Conservation (phyloP, 345 rosid genomes). For the Brassica carinata region DNA sequence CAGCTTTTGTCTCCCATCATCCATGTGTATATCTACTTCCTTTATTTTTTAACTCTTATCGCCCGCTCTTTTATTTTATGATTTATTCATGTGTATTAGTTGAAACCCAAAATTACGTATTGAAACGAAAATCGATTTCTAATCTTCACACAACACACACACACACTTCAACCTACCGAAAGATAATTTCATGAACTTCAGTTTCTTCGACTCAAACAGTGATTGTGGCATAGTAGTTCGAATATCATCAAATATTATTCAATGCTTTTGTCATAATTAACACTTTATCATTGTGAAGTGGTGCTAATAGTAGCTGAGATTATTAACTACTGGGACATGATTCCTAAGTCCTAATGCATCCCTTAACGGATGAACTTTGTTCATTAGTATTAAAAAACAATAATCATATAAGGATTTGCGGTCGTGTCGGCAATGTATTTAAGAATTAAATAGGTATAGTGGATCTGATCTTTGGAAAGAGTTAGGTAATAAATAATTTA, state of each 20-base stretch:
- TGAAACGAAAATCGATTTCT: not conserved
- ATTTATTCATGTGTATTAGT: not conserved
- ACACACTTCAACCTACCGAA: not conserved
- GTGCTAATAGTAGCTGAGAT: not conserved
- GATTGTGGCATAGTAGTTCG: not conserved
- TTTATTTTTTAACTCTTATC: not conserved
- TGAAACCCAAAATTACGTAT: not conserved
- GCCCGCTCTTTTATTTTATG: not conserved
- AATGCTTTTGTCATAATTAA: not conserved
- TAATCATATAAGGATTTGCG: not conserved
- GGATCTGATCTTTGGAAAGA: slow-evolving; percentile 33
- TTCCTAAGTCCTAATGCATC: not conserved
- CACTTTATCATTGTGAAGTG: not conserved
- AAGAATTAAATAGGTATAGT: not conserved
- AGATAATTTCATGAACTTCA: no score
- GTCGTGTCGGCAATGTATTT: slow-evolving; percentile 33
- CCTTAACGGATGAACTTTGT: not conserved
- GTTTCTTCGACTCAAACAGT: not conserved
- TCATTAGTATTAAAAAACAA: not conserved
- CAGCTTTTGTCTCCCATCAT: slow-evolving; percentile 44
- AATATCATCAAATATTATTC: not conserved
- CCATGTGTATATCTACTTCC: slow-evolving; percentile 34
- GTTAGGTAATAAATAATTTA: not conserved
- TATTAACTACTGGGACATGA: not conserved
- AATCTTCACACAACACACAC: slow-evolving; percentile 4